phyloP scores from a whole-genome alignment of 352 stramenopile genomes.

The Phytophthora cajani region DNA sequence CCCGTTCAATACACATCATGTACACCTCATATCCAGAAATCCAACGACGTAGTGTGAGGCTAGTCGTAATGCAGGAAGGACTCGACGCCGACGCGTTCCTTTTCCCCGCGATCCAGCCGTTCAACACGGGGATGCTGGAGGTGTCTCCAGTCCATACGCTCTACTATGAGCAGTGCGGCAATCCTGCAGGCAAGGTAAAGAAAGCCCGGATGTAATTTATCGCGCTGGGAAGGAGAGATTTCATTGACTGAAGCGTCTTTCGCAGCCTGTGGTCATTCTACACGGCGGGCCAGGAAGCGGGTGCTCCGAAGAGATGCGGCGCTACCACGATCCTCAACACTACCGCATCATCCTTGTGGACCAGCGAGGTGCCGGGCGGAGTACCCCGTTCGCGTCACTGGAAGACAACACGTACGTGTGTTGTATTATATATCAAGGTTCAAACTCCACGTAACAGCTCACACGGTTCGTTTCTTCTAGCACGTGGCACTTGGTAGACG shows the following conservation, averaged over 20 bases:
- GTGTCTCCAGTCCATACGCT: slow-evolving; percentile 13
- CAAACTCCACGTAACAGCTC: neutral
- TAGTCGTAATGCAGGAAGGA: slow-evolving; percentile 8
- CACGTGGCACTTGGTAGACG: slow-evolving; percentile 89
- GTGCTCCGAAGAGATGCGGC: slow-evolving; percentile 85
- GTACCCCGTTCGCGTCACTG: slow-evolving; percentile 75
- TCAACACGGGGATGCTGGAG: slow-evolving; percentile 68
- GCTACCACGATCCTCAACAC: slow-evolving; percentile 89
- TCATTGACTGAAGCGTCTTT: neutral
- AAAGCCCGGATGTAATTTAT: neutral
- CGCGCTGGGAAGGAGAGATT: neutral
- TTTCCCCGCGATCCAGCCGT: slow-evolving; percentile 76
- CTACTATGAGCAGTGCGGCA: neutral
- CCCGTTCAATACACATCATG: neutral
- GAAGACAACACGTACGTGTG: slow-evolving; percentile 60
- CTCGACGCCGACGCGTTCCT: slow-evolving; percentile 50
- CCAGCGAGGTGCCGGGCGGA: slow-evolving; percentile 90
- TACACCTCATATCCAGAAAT: neutral
- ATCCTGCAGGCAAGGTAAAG: slow-evolving; percentile 34
- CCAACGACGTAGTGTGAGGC: neutral
- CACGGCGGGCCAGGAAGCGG: slow-evolving; percentile 70
- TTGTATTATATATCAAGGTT: neutral
- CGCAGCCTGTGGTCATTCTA: neutral
- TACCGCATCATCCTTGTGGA: slow-evolving; percentile 93
- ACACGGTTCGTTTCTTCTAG: slow-evolving; percentile 32